Percentiles rank a stretch among this genome's conserved stretches.
Evolutionary conservation across 1,284 basidiomycete genomes (phyloP).

Genomic region (Leccinum subatratum): DNA sequence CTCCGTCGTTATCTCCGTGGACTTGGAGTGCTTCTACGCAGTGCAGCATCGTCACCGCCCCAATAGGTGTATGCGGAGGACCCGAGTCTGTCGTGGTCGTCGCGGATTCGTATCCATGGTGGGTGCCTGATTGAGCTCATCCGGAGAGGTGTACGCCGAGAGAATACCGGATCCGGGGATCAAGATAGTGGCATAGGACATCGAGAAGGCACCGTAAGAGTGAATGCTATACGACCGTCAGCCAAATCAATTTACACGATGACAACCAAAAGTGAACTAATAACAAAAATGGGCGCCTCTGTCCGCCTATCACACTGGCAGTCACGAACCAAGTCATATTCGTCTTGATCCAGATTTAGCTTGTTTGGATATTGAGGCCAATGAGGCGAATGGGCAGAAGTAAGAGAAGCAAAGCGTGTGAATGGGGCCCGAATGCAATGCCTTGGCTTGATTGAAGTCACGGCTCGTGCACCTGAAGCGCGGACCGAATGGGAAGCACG

Average conservation of each 20-base stretch:
- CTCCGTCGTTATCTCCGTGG: conserved; percentile 18
- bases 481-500: conserved; percentile 4
- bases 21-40: conserved; percentile 11
- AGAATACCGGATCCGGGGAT: too few species aligned
- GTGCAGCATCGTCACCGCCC: conserved; percentile 10
- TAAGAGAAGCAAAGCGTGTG: conserved; percentile 12
- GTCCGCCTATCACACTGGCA: conserved; percentile 17
- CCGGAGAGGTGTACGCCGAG: too few species aligned
- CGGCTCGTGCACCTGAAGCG: conserved; percentile 17
- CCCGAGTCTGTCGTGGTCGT: conserved; percentile 32
- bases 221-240: too few species aligned
- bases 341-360: conserved; percentile 7
- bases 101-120: conserved; percentile 28
- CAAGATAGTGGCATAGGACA: too few species aligned
- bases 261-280: too few species aligned
- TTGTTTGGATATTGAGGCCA: conserved; percentile 4
- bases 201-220: too few species aligned
- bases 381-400: not conserved
- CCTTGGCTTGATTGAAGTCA: conserved; percentile 14
- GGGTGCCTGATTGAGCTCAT: conserved; percentile 7
- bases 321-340: conserved; percentile 12
- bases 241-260: too few species aligned
- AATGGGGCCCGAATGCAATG: conserved; percentile 2
- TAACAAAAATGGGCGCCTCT: conserved; percentile 5
- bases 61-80: conserved; percentile 29